Conservation (phyloP, 2,329 filamentous ascomycete species). For the Monilinia polystroma region DNA sequence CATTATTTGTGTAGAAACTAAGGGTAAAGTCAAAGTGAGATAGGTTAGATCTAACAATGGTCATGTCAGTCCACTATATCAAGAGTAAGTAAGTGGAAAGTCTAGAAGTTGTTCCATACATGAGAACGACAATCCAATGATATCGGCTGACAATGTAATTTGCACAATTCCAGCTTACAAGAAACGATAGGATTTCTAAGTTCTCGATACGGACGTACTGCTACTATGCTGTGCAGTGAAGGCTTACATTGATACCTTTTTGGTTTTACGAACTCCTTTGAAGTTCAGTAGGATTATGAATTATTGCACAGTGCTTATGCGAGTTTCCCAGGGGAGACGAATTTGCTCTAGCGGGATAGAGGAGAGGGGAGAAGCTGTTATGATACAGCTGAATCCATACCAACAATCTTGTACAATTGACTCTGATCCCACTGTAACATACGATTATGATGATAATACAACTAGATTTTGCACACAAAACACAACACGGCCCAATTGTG, state of each 20-base stretch:
- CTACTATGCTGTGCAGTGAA: background rate
- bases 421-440: background rate
- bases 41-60: background rate
- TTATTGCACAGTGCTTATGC: background rate
- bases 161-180: background rate
- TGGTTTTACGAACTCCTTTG: background rate
- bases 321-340: background rate
- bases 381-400: background rate
- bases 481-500: background rate
- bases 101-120: background rate
- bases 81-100: background rate
- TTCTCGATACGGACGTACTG: background rate
- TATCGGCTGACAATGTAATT: background rate
- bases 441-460: background rate
- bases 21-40: background rate
- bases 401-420: background rate
- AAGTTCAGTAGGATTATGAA: background rate
- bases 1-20: slow-evolving; percentile 8
- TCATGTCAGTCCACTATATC: background rate
- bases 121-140: background rate
- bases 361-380: background rate
- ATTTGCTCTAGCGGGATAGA: background rate
- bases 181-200: background rate
- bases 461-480: background rate
- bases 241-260: background rate